phyloP scores from a whole-genome alignment of 176 grass and related monocot species.

The Oryza glumipatula region DNA sequence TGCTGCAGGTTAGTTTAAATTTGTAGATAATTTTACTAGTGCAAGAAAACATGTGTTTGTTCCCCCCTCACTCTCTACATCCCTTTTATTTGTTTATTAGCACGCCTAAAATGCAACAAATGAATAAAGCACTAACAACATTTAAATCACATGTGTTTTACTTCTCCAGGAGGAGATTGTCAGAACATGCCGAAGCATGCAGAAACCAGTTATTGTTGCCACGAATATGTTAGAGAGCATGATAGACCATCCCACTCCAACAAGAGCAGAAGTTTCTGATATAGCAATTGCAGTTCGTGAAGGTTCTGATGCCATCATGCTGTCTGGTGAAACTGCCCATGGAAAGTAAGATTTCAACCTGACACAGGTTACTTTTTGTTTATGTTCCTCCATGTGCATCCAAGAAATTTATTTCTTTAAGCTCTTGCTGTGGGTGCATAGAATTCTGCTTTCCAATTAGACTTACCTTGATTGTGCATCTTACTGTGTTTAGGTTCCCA shows the following conservation, averaged over 20 bases:
- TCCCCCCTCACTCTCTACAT: not conserved
- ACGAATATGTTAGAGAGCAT: slow-evolving; percentile 99
- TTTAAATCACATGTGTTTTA: slow-evolving; percentile 7
- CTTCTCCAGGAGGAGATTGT: slow-evolving; percentile 81
- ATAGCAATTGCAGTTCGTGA: slow-evolving; percentile 94
- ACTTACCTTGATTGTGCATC: slow-evolving; percentile 36
- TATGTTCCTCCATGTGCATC: slow-evolving; percentile 15
- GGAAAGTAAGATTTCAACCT: slow-evolving; percentile 76
- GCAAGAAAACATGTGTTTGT: not conserved
- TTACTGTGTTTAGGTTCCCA: slow-evolving; percentile 68
- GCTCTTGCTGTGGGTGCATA: not conserved
- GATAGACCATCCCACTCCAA: slow-evolving; percentile 97
- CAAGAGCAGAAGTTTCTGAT: slow-evolving; percentile 94
- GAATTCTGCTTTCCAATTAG: not conserved
- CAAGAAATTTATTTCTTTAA: slow-evolving; percentile 6
- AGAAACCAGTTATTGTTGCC: slow-evolving; percentile 94
- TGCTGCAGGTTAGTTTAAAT: slow-evolving; percentile 73
- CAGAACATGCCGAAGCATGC: slow-evolving; percentile 78
- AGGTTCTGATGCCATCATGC: slow-evolving; percentile 96
- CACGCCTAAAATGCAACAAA: slow-evolving; percentile 5
- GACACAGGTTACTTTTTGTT: not conserved
- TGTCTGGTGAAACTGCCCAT: slow-evolving; percentile 97
- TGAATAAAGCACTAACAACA: not conserved
- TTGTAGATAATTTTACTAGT: not conserved
- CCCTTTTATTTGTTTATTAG: not conserved